phyloP scores from a whole-genome alignment of 2,329 filamentous ascomycete species.

The Colletotrichum salicis region DNA sequence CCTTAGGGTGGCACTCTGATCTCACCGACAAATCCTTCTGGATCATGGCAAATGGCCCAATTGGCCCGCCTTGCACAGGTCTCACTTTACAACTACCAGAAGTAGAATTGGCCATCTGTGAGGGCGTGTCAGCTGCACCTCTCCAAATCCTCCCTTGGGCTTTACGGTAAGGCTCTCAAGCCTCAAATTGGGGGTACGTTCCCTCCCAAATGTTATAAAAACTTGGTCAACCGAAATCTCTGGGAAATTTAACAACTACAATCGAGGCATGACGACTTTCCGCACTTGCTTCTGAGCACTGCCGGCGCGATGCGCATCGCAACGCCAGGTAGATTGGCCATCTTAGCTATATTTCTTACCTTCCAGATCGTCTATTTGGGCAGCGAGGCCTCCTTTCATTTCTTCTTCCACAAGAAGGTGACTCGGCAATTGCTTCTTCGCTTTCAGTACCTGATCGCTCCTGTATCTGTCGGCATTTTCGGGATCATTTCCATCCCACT shows the following conservation, averaged over 20 bases:
- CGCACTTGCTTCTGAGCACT: not conserved
- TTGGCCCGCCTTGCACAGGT: not conserved
- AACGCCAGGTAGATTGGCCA: not conserved
- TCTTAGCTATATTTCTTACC: not conserved
- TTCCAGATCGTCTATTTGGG: not conserved
- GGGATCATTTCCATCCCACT: not conserved
- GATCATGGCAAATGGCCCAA: not conserved
- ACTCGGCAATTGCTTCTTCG: not conserved
- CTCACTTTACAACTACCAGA: not conserved
- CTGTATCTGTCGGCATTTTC: not conserved
- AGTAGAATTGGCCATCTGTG: not conserved
- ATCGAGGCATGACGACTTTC: no score
- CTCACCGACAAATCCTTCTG: not conserved
- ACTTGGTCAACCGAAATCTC: no score
- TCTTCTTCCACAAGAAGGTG: not conserved
- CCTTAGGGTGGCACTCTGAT: not conserved
- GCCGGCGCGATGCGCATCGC: not conserved
- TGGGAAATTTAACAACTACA: no score
- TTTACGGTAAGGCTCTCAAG: not conserved
- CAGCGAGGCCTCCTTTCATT: accelerated
- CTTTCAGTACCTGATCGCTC: not conserved
- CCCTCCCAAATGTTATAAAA: no score
- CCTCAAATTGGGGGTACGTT: not conserved
- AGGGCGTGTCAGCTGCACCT: not conserved
- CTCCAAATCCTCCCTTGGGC: not conserved